Percentiles rank a stretch among this genome's conserved stretches.
These are phyloP conservation scores for Kurtzmaniella natalensis DNA, from an alignment of 1,139 yeast genomes.

Conservation along the genomic window DNA sequence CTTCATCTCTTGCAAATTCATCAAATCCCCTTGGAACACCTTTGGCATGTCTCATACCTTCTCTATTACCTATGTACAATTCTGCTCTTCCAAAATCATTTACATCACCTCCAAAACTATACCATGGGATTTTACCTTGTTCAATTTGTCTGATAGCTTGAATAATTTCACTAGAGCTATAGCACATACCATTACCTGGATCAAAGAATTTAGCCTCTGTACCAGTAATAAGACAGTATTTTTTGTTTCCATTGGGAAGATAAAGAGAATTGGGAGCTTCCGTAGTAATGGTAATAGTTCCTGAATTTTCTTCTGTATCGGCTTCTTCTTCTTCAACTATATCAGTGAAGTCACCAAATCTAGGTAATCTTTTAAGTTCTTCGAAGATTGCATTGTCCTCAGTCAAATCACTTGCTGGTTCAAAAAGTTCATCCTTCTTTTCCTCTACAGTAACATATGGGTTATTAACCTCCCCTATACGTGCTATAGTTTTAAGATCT, in stretches of 20 bases:
- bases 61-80: conserved; percentile 53
- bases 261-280: conserved; percentile 74
- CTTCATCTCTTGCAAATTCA: no score
- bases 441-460: conserved; percentile 37
- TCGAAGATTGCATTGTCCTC: conserved; percentile 44
- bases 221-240: conserved; percentile 74
- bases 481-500: conserved; percentile 51
- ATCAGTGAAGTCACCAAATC: conserved; percentile 58
- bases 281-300: conserved; percentile 50
- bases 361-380: conserved; percentile 53
- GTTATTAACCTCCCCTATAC: conserved; percentile 42
- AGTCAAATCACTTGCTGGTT: conserved; percentile 28
- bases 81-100: conserved; percentile 61
- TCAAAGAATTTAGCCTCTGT: conserved; percentile 80
- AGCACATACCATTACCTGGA: conserved; percentile 83
- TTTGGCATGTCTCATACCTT: conserved; percentile 56
- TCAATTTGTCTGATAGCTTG: conserved; percentile 65
- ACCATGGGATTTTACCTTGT: conserved; percentile 69
- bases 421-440: conserved; percentile 33
- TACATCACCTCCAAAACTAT: conserved; percentile 33
- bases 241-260: conserved; percentile 66
- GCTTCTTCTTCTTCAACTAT: conserved; percentile 40
- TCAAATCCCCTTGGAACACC: conserved; percentile 91
- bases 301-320: conserved; percentile 35
- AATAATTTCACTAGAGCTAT: conserved; percentile 76